Evolutionary conservation across 83 land plant genomes (phyloP).

Genomic region (Picea abies): DNA sequence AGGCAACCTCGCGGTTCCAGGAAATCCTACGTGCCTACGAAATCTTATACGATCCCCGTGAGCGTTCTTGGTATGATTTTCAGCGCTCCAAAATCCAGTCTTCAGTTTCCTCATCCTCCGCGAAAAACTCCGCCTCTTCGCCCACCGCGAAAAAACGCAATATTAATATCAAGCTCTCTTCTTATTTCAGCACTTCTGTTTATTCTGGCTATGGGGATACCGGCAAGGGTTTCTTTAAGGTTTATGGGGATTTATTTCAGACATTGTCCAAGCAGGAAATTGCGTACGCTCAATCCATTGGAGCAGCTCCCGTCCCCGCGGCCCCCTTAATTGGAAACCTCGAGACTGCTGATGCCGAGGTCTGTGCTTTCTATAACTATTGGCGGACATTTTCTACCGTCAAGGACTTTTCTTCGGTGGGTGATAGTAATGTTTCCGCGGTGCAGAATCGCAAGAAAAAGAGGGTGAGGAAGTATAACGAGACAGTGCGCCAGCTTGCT

Average conservation of each 20-base stretch:
- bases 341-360: slow-evolving; percentile 60
- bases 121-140: too few relatives aligned
- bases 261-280: slow-evolving; percentile 69
- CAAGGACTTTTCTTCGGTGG: slow-evolving; percentile 90
- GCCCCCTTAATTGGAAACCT: slow-evolving; percentile 74
- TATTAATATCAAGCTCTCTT: slow-evolving; percentile 48
- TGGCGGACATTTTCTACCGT: slow-evolving; percentile 85
- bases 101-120: too few relatives aligned
- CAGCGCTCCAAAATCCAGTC: too few relatives aligned
- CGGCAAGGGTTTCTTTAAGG: slow-evolving; percentile 24
- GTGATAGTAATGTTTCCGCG: slow-evolving; percentile 39
- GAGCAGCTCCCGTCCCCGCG: slow-evolving; percentile 29
- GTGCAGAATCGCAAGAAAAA: slow-evolving; percentile 66
- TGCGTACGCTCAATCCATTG: slow-evolving; percentile 38
- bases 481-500: slow-evolving; percentile 13
- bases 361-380: slow-evolving; percentile 73
- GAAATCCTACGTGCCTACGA: too few relatives aligned
- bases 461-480: slow-evolving; percentile 74
- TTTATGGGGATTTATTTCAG: slow-evolving; percentile 75
- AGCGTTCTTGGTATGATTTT: too few relatives aligned
- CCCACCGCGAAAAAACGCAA: not conserved
- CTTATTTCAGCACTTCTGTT: slow-evolving; percentile 58
- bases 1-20: too few relatives aligned
- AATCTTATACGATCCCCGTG: too few relatives aligned
- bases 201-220: slow-evolving; percentile 74